Conservation (phyloP, 805 yeast genomes). For the Scheffersomyces lignosus region DNA sequence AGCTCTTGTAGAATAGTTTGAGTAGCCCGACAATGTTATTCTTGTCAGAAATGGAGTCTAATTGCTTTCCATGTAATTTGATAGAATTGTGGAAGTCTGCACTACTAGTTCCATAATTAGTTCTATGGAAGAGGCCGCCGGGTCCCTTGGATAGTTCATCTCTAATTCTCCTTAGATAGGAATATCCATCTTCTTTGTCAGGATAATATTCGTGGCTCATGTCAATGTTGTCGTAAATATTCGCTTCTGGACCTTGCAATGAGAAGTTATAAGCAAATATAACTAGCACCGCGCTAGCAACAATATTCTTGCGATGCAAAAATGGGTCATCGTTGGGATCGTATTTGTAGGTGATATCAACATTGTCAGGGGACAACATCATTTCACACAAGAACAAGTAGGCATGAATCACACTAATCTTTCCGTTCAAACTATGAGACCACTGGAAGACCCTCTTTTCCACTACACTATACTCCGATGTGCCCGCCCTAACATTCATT, state of each 20-base stretch:
- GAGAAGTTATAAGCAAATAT: constrained; percentile 55
- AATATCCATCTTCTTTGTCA: constrained; percentile 50
- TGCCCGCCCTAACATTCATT: constrained; percentile 15
- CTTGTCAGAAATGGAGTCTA: constrained; percentile 41
- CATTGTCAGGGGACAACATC: constrained; percentile 55
- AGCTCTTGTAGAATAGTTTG: constrained; percentile 38
- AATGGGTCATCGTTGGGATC: constrained; percentile 53
- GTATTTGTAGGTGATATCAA: constrained; percentile 45
- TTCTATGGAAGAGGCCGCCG: constrained; percentile 19
- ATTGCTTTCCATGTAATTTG: constrained; percentile 38
- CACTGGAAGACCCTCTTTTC: constrained; percentile 9
- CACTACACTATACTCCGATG: constrained; percentile 5
- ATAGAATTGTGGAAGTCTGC: constrained; percentile 42
- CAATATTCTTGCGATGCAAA: constrained; percentile 37
- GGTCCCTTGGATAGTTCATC: constrained; percentile 34
- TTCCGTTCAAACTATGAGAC: constrained; percentile 8
- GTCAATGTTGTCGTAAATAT: constrained; percentile 20
- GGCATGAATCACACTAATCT: constrained; percentile 54
- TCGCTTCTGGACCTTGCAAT: constrained; percentile 47
- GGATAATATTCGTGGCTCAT: constrained; percentile 14
- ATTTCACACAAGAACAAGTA: constrained; percentile 61
- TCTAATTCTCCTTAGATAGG: constrained; percentile 51
- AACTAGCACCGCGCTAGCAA: constrained; percentile 42
- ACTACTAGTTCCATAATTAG: constrained; percentile 15
- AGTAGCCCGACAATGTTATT: constrained; percentile 59